Base-by-base conservation (phyloP, 306 rosid species). In the Rosa rugosa region DNA sequence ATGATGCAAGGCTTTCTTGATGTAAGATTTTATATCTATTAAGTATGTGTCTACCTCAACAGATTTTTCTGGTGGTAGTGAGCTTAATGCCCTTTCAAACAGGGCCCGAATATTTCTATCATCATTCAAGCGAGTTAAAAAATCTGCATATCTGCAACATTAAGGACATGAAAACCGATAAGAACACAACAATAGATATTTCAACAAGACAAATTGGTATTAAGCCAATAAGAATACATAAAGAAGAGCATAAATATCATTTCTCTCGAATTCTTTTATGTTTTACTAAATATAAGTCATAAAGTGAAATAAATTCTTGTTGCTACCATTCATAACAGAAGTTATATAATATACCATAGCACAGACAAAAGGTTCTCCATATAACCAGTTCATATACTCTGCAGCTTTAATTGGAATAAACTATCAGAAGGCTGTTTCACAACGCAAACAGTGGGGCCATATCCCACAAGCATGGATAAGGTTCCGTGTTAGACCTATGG, bases 81-180 rank as follows among this genome's bases (percentile, higher is more conserved):
- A 79, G 83, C 99, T 95, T 73, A 95, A 75, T 63, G 99, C 93
- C 76, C 97, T 88, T 88, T 95, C 99, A 81, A 95, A 95, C 73
- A 95, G 88, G 74, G 99, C 99, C n/a, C 98, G 89, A 79, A 95
- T 91, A 78, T 95, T 92, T 85, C 90, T 90, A 85, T 95, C 98
- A 82, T 92, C 99, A 83, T 95, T 95, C 86, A 95, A 84, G 50
- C 96, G 94, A 68, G 91, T 89, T 87, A 95, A 88, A 85, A 95
- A 95, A 88, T 95, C 98, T 57, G 98, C 94, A 86, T 95, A 95
- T 84, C 99, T 95, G 85, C 82, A 78, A 79, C 44, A 84, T 42
- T 75, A 75, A 68, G 60, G 81, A 83, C 83, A 84, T 20, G 23
- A 53, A 49, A 73, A 34, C 27, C 34, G 5, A n/a, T 59, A 25